phyloP scores from a whole-genome alignment of 106 monocot genomes.

The Phalaenopsis equestris region DNA sequence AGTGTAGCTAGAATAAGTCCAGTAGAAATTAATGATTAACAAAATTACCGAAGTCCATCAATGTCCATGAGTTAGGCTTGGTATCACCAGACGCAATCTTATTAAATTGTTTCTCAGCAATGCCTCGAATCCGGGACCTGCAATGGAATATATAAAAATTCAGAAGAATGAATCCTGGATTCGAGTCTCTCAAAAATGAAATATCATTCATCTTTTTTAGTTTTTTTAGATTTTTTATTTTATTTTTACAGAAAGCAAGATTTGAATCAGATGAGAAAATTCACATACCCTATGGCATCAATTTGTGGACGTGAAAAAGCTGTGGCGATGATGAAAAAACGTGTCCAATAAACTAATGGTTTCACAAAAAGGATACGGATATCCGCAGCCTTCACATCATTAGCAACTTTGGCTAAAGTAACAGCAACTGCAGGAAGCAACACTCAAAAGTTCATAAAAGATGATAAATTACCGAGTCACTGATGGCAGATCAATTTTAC shows the following conservation, averaged over 20 bases:
- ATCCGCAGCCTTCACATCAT: constrained; percentile 92
- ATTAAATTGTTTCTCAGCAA: constrained; percentile 74
- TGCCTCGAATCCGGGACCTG: constrained; percentile 82
- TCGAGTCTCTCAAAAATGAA: neutral
- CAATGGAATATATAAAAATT: constrained; percentile 9
- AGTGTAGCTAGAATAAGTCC: neutral
- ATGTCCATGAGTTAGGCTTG: constrained; percentile 95
- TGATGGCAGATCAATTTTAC: neutral
- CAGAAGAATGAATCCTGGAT: neutral
- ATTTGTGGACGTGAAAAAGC: constrained; percentile 95
- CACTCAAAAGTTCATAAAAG: neutral
- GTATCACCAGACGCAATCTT: constrained; percentile 69
- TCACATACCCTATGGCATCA: constrained; percentile 75
- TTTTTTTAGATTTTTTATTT: neutral
- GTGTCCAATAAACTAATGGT: constrained; percentile 98
- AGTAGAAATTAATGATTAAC: neutral
- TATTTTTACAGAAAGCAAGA: neutral
- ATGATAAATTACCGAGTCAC: neutral
- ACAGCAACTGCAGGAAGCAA: constrained; percentile 67
- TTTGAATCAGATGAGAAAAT: constrained; percentile 4
- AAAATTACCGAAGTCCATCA: constrained; percentile 78
- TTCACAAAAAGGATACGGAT: constrained; percentile 99
- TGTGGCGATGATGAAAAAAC: constrained; percentile 91
- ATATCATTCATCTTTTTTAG: neutral
- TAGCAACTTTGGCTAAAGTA: constrained; percentile 80